Percentiles rank a stretch among this genome's conserved stretches.
phyloP scores from a whole-genome alignment of 331 rosid species.

The Arachis monticola region DNA sequence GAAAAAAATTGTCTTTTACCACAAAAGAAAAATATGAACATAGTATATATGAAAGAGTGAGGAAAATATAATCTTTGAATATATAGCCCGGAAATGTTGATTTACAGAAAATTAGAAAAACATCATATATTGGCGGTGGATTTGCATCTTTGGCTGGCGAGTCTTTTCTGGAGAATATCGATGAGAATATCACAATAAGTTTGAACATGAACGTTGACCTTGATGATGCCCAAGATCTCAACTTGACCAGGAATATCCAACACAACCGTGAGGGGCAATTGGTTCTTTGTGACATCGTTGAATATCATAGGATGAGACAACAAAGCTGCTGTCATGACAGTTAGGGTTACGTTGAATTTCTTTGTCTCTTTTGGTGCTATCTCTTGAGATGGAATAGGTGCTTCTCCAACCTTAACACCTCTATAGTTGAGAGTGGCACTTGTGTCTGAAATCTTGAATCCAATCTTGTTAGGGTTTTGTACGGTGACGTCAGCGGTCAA shows the following conservation, averaged over 20 bases:
- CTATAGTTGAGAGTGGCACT: constrained; percentile 57
- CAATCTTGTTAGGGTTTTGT: constrained; percentile 58
- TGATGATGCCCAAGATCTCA: constrained; percentile 49
- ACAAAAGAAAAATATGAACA: too few relatives aligned
- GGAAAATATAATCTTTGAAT: too few relatives aligned
- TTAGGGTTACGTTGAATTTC: constrained; percentile 51
- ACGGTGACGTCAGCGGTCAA: constrained; percentile 49
- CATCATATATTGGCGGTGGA: too few relatives aligned
- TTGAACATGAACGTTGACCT: constrained; percentile 41
- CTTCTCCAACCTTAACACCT: constrained; percentile 65
- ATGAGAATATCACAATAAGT: constrained; percentile 61
- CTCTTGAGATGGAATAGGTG: constrained; percentile 41
- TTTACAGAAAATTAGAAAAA: too few relatives aligned
- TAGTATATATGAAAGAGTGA: too few relatives aligned
- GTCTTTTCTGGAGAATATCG: neutral
- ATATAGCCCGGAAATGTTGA: too few relatives aligned
- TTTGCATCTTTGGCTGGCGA: too few relatives aligned
- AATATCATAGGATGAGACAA: constrained; percentile 34
- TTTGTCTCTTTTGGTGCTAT: constrained; percentile 43
- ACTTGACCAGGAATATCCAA: constrained; percentile 50
- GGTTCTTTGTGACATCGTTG: constrained; percentile 36
- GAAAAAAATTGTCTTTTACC: too few relatives aligned
- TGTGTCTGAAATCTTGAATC: constrained; percentile 50
- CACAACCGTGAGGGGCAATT: constrained; percentile 50
- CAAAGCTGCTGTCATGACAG: constrained; percentile 62